Percentiles rank a stretch among this genome's conserved stretches.
Conservation (phyloP, 2,329 filamentous ascomycete species). For the Verticillium dahliae region DNA sequence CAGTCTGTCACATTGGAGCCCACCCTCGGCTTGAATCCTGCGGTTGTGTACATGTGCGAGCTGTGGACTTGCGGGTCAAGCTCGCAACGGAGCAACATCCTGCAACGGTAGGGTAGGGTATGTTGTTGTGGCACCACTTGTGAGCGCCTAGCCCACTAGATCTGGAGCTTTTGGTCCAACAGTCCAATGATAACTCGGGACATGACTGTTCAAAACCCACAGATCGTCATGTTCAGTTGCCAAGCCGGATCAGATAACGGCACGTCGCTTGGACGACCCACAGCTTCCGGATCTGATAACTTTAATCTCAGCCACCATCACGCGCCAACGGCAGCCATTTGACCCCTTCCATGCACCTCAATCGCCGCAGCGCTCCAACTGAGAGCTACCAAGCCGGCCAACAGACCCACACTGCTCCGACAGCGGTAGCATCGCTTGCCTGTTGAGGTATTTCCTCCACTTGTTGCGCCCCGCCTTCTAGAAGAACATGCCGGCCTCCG, state of each 20-base stretch:
- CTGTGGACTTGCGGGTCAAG: not conserved
- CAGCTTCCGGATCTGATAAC: not conserved
- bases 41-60: not conserved
- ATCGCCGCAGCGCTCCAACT: not conserved
- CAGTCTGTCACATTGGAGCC: too few relatives aligned
- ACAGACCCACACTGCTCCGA: not conserved
- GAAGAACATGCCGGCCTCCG: not conserved
- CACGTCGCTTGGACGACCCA: not conserved
- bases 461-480: not conserved
- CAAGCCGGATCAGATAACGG: not conserved
- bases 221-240: not conserved
- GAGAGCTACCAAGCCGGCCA: not conserved
- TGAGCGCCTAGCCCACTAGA: not conserved
- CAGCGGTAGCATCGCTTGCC: not conserved
- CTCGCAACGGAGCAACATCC: not conserved
- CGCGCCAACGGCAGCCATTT: not conserved
- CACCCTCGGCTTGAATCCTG: not conserved
- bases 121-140: not conserved
- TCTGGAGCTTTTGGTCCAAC: not conserved
- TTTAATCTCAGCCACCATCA: not conserved
- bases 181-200: not conserved
- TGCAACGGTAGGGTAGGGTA: not conserved
- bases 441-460: not conserved
- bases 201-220: not conserved
- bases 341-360: not conserved